Evolutionary conservation across 2,329 filamentous ascomycete species (phyloP).

Genomic region (Massarina eburnea): DNA sequence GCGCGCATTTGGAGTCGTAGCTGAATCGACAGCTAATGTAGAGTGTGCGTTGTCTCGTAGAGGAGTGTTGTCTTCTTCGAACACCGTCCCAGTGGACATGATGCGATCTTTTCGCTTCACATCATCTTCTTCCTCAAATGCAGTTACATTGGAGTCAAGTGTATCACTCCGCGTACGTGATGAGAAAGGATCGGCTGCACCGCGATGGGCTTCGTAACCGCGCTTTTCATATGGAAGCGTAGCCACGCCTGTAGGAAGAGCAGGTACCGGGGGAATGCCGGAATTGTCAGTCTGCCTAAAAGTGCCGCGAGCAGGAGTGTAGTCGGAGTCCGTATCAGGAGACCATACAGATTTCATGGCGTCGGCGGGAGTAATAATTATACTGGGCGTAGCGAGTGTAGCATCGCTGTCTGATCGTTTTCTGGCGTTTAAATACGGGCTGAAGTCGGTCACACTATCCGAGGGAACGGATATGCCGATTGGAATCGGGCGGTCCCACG

Average conservation of each 20-base stretch:
- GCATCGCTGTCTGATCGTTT: conserved; percentile 42
- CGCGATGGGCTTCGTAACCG: conserved; percentile 4
- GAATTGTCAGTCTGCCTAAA: conserved; percentile 36
- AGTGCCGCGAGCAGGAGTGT: conserved; percentile 51
- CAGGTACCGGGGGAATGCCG: conserved; percentile 55
- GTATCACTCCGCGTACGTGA: conserved; percentile 34
- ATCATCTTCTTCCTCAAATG: conserved; percentile 53
- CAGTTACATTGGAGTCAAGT: conserved; percentile 39
- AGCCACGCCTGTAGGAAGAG: conserved; percentile 28
- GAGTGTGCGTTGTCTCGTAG: conserved; percentile 27
- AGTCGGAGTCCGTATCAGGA: conserved; percentile 58
- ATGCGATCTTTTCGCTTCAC: conserved; percentile 45
- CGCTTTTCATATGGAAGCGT: conserved; percentile 10
- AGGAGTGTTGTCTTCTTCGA: conserved; percentile 65
- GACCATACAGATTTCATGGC: conserved; percentile 60
- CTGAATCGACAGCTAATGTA: conserved; percentile 42
- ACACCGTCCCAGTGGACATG: conserved; percentile 65
- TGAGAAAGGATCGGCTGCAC: conserved; percentile 2
- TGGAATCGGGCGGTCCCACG: conserved; percentile 69
- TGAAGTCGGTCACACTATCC: conserved; percentile 48
- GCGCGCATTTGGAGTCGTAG: conserved; percentile 53
- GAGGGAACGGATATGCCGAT: conserved; percentile 70
- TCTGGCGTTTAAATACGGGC: conserved; percentile 31
- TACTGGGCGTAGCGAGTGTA: conserved; percentile 50
- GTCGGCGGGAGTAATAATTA: conserved; percentile 57